phyloP scores from a whole-genome alignment of 352 stramenopile species.

The Globisporangium takayamanum region DNA sequence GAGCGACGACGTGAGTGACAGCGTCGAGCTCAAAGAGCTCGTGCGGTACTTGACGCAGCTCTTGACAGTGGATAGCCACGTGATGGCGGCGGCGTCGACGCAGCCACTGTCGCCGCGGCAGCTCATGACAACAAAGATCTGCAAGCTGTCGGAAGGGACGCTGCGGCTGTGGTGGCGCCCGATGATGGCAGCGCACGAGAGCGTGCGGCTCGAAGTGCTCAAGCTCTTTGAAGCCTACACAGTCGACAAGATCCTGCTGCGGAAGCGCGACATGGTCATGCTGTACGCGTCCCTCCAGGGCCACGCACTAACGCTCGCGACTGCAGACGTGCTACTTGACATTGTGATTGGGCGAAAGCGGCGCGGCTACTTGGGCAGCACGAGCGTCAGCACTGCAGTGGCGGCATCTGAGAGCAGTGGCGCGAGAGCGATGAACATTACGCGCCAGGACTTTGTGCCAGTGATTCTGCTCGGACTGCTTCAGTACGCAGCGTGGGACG shows the following conservation, averaged over 20 bases:
- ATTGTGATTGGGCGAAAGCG: conserved; percentile 56
- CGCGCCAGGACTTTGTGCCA: conserved; percentile 49
- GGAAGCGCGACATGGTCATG: conserved; percentile 57
- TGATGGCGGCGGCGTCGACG: neutral
- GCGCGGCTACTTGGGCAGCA: conserved; percentile 5
- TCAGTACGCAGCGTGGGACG: conserved; percentile 36
- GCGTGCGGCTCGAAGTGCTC: conserved; percentile 51
- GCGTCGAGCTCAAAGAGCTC: conserved; percentile 51
- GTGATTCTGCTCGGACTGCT: conserved; percentile 45
- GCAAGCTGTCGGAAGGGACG: conserved; percentile 57
- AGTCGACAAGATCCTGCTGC: conserved; percentile 51
- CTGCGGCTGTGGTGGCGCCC: conserved; percentile 57
- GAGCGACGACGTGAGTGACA: conserved; percentile 15
- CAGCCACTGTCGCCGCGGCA: conserved; percentile 15
- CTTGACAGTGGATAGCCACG: conserved; percentile 22
- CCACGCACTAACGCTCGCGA: conserved; percentile 38
- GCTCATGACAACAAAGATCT: conserved; percentile 27
- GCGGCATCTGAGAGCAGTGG: conserved; percentile 4
- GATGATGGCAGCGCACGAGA: conserved; percentile 39
- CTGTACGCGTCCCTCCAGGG: conserved; percentile 44
- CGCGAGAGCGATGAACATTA: conserved; percentile 33
- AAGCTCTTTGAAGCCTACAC: conserved; percentile 70
- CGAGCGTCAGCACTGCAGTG: neutral
- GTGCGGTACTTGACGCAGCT: conserved; percentile 52
- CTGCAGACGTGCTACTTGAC: conserved; percentile 49